phyloP scores from a whole-genome alignment of 225 moss, liverwort and hornwort genomes.

The Marchantia polymorpha region DNA sequence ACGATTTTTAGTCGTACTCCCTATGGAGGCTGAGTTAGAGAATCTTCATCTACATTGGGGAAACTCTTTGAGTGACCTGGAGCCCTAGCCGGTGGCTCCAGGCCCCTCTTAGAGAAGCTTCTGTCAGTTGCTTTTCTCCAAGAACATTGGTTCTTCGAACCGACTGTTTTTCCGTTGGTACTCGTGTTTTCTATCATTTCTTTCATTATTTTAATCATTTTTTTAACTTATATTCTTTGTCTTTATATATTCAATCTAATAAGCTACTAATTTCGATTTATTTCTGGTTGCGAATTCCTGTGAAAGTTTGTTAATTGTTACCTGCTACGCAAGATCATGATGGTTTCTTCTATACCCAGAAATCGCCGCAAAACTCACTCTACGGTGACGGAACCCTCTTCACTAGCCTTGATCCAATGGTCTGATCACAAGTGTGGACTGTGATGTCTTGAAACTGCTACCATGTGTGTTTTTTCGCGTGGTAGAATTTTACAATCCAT shows the following conservation, averaged over 20 bases:
- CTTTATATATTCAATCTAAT: not conserved
- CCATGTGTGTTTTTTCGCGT: not conserved
- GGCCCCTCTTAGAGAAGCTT: not conserved
- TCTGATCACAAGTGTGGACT: not conserved
- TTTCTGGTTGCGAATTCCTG: slow-evolving; percentile 4
- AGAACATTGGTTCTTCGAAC: slow-evolving; percentile 8
- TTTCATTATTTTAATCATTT: not conserved
- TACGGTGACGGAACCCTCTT: slow-evolving; percentile 10
- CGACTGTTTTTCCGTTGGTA: not conserved
- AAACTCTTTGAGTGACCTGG: not conserved
- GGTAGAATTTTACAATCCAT: not conserved
- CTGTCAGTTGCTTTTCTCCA: not conserved
- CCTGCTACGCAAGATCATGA: not conserved
- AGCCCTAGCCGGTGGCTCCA: not conserved
- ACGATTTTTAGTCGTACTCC: not conserved
- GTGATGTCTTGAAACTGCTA: not conserved
- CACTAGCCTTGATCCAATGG: not conserved
- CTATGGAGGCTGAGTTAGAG: not conserved
- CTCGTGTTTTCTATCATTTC: not conserved
- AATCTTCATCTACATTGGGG: slow-evolving; percentile 7
- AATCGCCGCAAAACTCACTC: not conserved
- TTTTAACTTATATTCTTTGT: not conserved
- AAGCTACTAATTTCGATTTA: not conserved
- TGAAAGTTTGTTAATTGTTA: not conserved
- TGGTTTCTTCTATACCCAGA: not conserved